A percentile compares a stretch with the other conserved stretches of the same genome.
These are phyloP conservation scores for Cardamine chenopodiifolia DNA, from an alignment of 345 rosid genomes.

Conservation along the genomic window DNA sequence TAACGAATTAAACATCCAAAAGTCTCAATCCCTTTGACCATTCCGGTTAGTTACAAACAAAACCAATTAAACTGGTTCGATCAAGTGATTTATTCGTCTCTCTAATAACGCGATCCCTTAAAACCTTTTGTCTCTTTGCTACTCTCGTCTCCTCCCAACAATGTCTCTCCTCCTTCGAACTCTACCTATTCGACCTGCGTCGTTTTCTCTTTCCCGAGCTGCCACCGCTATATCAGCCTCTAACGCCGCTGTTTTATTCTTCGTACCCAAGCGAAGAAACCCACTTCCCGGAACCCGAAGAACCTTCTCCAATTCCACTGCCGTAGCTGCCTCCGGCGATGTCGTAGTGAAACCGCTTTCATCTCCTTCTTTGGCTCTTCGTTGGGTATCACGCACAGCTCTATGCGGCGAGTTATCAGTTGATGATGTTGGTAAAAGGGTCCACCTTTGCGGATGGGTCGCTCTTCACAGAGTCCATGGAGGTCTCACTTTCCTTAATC, in stretches of 20 bases:
- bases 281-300: conserved; percentile 33
- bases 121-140: conserved; percentile 6
- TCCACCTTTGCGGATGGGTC: conserved; percentile 96
- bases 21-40: neutral
- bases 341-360: conserved; percentile 26
- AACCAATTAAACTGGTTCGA: conserved; percentile 12
- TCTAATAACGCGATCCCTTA: conserved; percentile 25
- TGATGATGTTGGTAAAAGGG: conserved; percentile 72
- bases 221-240: conserved; percentile 42
- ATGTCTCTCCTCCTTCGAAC: conserved; percentile 56
- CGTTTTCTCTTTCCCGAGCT: conserved; percentile 36
- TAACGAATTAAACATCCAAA: neutral
- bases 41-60: conserved; percentile 8
- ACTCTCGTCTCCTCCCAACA: conserved; percentile 16
- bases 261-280: conserved; percentile 27
- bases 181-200: conserved; percentile 43
- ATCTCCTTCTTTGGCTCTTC: conserved; percentile 45
- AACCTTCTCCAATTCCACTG: conserved; percentile 40
- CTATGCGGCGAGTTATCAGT: conserved; percentile 69
- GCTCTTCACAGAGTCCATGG: conserved; percentile 91
- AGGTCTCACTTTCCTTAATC: conserved; percentile 87
- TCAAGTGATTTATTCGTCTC: conserved; percentile 4
- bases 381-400: conserved; percentile 72
- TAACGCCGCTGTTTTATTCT: conserved; percentile 27
- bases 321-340: conserved; percentile 21